phyloP scores from a whole-genome alignment of 2,329 filamentous ascomycete genomes.

The Massarina eburnea region DNA sequence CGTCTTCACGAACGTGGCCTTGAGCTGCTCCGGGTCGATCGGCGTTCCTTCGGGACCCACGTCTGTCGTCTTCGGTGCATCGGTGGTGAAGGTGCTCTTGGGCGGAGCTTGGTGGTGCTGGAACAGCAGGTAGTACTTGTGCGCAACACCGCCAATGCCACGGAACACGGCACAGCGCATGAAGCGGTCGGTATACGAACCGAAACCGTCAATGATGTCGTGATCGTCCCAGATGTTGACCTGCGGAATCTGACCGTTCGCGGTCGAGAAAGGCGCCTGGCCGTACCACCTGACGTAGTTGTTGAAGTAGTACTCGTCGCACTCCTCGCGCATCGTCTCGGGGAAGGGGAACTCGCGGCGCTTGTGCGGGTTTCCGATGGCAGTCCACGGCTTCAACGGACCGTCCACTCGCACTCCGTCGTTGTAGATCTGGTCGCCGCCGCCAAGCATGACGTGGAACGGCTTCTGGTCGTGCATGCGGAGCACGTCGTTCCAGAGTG shows the following conservation, averaged over 20 bases:
- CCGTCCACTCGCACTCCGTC: slow-evolving; percentile 78
- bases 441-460: slow-evolving; percentile 76
- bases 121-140: slow-evolving; percentile 66
- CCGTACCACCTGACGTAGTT: slow-evolving; percentile 70
- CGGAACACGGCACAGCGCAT: slow-evolving; percentile 67
- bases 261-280: slow-evolving; percentile 62
- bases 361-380: slow-evolving; percentile 62
- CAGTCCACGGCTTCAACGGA: slow-evolving; percentile 69
- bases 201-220: slow-evolving; percentile 69
- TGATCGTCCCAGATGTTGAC: slow-evolving; percentile 68
- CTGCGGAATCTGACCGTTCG: slow-evolving; percentile 64
- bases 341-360: slow-evolving; percentile 62
- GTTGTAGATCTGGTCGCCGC: slow-evolving; percentile 83
- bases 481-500: slow-evolving; percentile 66
- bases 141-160: slow-evolving; percentile 62
- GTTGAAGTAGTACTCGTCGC: slow-evolving; percentile 64
- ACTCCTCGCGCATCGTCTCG: slow-evolving; percentile 63
- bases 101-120: slow-evolving; percentile 82
- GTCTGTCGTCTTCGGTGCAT: slow-evolving; percentile 59
- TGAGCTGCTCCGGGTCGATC: slow-evolving; percentile 69
- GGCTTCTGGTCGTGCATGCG: slow-evolving; percentile 61
- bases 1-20: slow-evolving; percentile 71
- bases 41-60: slow-evolving; percentile 54
- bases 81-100: slow-evolving; percentile 80
- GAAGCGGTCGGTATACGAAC: slow-evolving; percentile 67